Percentiles rank a stretch among this genome's conserved stretches.
Evolutionary conservation across 2,329 filamentous ascomycete species (phyloP).

Genomic region (Bipolaris bicolor): DNA sequence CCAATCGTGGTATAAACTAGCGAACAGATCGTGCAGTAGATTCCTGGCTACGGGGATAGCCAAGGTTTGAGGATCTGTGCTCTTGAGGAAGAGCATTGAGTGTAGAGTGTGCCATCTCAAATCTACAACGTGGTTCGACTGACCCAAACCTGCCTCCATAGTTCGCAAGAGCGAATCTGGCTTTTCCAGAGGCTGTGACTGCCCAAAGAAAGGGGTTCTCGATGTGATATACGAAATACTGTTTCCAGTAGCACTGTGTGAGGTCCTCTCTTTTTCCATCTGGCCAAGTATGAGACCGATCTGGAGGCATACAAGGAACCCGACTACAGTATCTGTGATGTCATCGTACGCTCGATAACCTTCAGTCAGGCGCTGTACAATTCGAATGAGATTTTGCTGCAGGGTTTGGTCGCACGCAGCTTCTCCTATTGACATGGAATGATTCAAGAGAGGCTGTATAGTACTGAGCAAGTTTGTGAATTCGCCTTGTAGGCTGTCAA

Average conservation of each 20-base stretch:
- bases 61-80: slow-evolving; percentile 28
- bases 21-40: slow-evolving; percentile 69
- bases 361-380: slow-evolving; percentile 71
- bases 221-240: slow-evolving; percentile 34
- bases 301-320: slow-evolving; percentile 78
- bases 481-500: slow-evolving; percentile 78
- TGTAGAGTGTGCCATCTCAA: slow-evolving; percentile 47
- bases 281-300: slow-evolving; percentile 70
- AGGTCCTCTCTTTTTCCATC: slow-evolving; percentile 25
- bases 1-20: slow-evolving; percentile 80
- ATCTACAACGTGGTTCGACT: slow-evolving; percentile 34
- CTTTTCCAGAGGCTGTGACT: slow-evolving; percentile 13
- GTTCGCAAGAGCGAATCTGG: slow-evolving; percentile 25
- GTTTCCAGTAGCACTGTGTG: slow-evolving; percentile 20
- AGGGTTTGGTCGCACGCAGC: slow-evolving; percentile 45
- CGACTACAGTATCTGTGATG: slow-evolving; percentile 76
- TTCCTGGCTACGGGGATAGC: slow-evolving; percentile 33
- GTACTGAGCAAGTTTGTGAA: slow-evolving; percentile 72
- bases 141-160: slow-evolving; percentile 28
- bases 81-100: slow-evolving; percentile 32
- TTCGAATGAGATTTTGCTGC: slow-evolving; percentile 66
- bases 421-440: slow-evolving; percentile 30
- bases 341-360: slow-evolving; percentile 84
- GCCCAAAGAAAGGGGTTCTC: slow-evolving; percentile 45
- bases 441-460: slow-evolving; percentile 37